These are phyloP conservation scores for Penicillium nucicola DNA, from an alignment of 495 filamentous ascomycete species.

Conservation along the genomic window DNA sequence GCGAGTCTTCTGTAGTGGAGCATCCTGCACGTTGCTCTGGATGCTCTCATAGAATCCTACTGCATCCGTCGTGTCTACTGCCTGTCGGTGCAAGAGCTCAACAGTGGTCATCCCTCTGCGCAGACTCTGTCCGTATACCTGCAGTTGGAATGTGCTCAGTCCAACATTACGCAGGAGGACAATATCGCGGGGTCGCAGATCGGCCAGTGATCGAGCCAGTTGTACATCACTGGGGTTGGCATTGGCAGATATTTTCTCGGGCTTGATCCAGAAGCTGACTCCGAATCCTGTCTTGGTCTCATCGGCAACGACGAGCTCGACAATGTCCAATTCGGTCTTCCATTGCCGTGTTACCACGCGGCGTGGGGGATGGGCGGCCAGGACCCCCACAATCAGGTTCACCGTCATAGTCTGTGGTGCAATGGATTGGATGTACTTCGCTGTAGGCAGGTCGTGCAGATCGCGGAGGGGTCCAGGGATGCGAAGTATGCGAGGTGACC, in stretches of 20 bases:
- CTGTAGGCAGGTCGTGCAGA: constrained; percentile 68
- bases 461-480: constrained; percentile 48
- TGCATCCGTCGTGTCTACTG: constrained; percentile 37
- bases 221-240: constrained; percentile 17
- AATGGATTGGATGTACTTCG: constrained; percentile 63
- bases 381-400: constrained; percentile 74
- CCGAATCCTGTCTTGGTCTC: constrained; percentile 79
- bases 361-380: constrained; percentile 66
- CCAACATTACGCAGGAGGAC: constrained; percentile 74
- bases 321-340: constrained; percentile 53
- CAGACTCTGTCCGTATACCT: constrained; percentile 75
- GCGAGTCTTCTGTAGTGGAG: constrained; percentile 60
- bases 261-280: constrained; percentile 77
- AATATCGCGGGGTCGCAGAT: constrained; percentile 66
- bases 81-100: constrained; percentile 58
- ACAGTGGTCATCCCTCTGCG: constrained; percentile 67
- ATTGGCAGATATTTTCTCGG: constrained; percentile 17
- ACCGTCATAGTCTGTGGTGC: constrained; percentile 75
- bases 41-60: constrained; percentile 32
- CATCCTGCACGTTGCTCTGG: constrained; percentile 24
- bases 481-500: constrained; percentile 10
- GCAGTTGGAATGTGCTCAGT: constrained; percentile 65
- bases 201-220: constrained; percentile 41
- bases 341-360: constrained; percentile 50
- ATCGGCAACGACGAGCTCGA: constrained; percentile 82